These are phyloP conservation scores for Triglochin maritima DNA, from an alignment of 106 monocot species.

Conservation along the genomic window DNA sequence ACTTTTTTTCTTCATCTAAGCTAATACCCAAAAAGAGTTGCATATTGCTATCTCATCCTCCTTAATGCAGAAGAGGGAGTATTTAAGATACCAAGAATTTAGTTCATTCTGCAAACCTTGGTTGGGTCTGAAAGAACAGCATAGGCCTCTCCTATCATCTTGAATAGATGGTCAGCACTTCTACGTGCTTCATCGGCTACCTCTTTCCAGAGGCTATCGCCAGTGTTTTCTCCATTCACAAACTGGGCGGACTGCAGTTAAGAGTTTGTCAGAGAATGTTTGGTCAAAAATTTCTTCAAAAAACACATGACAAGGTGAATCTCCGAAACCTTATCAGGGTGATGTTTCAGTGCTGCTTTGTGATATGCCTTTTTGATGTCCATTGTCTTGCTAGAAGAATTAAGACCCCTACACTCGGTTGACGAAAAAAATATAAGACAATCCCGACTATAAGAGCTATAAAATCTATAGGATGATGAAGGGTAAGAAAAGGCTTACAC, in stretches of 20 bases:
- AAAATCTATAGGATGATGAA: too few relatives aligned
- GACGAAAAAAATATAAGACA: not conserved
- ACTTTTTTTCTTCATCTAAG: too few relatives aligned
- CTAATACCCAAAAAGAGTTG: too few relatives aligned
- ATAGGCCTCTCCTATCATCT: conserved; percentile 87
- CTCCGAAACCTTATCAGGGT: conserved; percentile 75
- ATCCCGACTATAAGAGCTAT: not conserved
- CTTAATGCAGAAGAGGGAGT: not conserved
- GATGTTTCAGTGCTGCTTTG: conserved; percentile 73
- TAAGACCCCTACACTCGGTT: conserved; percentile 57
- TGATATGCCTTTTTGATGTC: conserved; percentile 86
- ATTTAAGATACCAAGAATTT: not conserved
- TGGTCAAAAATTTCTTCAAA: too few relatives aligned
- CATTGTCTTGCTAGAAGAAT: conserved; percentile 49
- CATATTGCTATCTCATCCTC: not conserved
- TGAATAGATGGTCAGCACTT: conserved; percentile 77
- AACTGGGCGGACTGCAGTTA: conserved; percentile 56
- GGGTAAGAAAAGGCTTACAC: too few relatives aligned
- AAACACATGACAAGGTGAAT: not conserved
- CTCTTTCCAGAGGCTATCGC: conserved; percentile 65
- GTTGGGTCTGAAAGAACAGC: conserved; percentile 54
- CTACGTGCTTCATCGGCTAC: conserved; percentile 52
- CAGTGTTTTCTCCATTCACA: conserved; percentile 46
- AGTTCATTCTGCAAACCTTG: conserved; percentile 39
- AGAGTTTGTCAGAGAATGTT: not conserved